Percentiles rank a stretch among this genome's conserved stretches.
Evolutionary conservation across 768 basidiomycete species (phyloP).

Genomic region (Suillus hirtellus): DNA sequence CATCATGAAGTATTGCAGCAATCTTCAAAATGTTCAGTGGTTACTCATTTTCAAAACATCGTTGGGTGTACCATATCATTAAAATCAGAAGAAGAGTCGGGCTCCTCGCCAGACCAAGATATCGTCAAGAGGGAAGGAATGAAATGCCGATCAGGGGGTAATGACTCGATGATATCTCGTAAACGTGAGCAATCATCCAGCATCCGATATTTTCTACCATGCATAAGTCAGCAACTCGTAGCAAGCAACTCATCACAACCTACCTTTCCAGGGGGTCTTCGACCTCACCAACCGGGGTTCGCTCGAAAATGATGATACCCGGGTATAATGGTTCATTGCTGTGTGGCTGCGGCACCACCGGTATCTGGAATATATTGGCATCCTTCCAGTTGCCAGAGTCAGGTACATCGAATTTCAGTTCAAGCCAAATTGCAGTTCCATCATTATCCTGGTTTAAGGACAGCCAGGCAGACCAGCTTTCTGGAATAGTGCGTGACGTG

Average conservation of each 20-base stretch:
- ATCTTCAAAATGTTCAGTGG: slow-evolving; percentile 39
- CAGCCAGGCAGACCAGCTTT: slow-evolving; percentile 69
- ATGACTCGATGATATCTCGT: slow-evolving; percentile 56
- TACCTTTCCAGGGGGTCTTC: slow-evolving; percentile 70
- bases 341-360: slow-evolving; percentile 34
- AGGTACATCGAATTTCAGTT: slow-evolving; percentile 73
- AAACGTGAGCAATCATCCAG: slow-evolving; percentile 74
- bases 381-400: slow-evolving; percentile 61
- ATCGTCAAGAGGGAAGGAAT: slow-evolving; percentile 62
- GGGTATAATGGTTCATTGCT: slow-evolving; percentile 41
- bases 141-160: slow-evolving; percentile 59
- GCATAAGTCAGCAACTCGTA: slow-evolving; percentile 7
- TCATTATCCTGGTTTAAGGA: slow-evolving; percentile 73
- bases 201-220: slow-evolving; percentile 61
- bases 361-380: slow-evolving; percentile 63
- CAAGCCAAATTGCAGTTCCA: slow-evolving; percentile 78
- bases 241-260: slow-evolving; percentile 17
- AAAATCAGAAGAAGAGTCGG: slow-evolving; percentile 49
- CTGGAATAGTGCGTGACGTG: slow-evolving; percentile 31
- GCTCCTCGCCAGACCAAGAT: slow-evolving; percentile 54
- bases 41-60: background rate
- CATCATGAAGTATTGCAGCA: slow-evolving; percentile 46
- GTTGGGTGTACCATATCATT: slow-evolving; percentile 53
- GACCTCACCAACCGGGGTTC: slow-evolving; percentile 63
- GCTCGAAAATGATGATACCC: slow-evolving; percentile 75